Evolutionary conservation across 495 filamentous ascomycete species (phyloP).

Genomic region (Pyronema omphalodes): DNA sequence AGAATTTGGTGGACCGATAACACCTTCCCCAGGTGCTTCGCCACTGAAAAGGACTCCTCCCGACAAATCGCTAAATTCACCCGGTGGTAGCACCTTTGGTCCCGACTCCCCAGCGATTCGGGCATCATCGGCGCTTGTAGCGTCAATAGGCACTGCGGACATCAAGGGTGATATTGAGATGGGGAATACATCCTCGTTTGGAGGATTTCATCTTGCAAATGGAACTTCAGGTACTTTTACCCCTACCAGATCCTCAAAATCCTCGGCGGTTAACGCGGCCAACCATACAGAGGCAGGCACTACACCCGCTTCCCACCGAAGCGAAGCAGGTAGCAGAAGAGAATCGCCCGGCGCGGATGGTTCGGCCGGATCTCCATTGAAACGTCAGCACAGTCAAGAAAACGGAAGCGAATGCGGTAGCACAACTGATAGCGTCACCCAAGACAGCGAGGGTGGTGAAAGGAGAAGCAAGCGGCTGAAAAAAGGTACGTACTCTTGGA

Average conservation of each 20-base stretch:
- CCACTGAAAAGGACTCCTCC: constrained; percentile 63
- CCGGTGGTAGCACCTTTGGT: constrained; percentile 29
- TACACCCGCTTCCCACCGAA: constrained; percentile 31
- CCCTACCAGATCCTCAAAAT: constrained; percentile 35
- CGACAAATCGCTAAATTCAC: constrained; percentile 39
- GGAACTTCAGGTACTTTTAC: constrained; percentile 57
- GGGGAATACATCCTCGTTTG: constrained; percentile 19
- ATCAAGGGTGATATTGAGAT: constrained; percentile 21
- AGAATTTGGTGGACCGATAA: constrained; percentile 83
- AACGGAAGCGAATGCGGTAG: constrained; percentile 28
- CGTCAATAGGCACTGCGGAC: constrained; percentile 35
- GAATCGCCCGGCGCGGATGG: constrained; percentile 39
- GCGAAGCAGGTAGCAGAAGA: constrained; percentile 23
- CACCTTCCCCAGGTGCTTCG: constrained; percentile 74
- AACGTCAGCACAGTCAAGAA: constrained; percentile 70
- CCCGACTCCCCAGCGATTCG: constrained; percentile 54
- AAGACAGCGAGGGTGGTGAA: constrained; percentile 53
- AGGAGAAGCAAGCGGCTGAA: constrained; percentile 83
- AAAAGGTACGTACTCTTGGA: constrained; percentile 47
- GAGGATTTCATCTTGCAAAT: constrained; percentile 27
- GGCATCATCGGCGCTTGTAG: constrained; percentile 47
- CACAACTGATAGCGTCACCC: constrained; percentile 24
- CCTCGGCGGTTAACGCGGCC: constrained; percentile 36
- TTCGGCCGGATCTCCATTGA: constrained; percentile 38
- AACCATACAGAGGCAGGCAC: constrained; percentile 27